Evolutionary conservation across 768 basidiomycete species (phyloP).

Genomic region (Auricularia auricula-judae): DNA sequence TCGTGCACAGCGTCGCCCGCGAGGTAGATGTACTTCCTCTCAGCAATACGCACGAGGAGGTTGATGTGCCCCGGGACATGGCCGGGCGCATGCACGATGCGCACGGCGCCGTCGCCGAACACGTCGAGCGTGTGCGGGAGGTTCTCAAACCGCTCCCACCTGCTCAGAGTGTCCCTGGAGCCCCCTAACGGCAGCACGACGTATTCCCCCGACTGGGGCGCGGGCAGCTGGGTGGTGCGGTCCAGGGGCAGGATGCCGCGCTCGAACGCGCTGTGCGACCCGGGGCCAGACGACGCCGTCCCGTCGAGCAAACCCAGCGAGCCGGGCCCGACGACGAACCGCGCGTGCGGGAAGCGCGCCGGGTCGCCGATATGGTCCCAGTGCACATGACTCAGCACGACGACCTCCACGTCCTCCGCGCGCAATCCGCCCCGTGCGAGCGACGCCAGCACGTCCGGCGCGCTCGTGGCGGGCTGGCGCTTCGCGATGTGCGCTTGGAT

Average conservation of each 20-base stretch:
- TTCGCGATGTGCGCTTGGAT: slow-evolving; percentile 20
- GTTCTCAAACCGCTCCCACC: slow-evolving; percentile 32
- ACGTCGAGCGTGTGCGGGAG: slow-evolving; percentile 41
- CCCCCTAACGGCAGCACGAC: slow-evolving; percentile 28
- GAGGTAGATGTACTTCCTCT: slow-evolving; percentile 46
- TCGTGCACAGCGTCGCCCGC: slow-evolving; percentile 49
- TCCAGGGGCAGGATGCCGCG: slow-evolving; percentile 21
- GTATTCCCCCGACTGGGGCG: slow-evolving; percentile 23
- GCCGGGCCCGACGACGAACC: slow-evolving; percentile 37
- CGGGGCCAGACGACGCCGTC: no score
- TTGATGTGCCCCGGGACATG: slow-evolving; percentile 48
- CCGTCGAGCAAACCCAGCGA: slow-evolving; percentile 22
- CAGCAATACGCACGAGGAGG: slow-evolving; percentile 38
- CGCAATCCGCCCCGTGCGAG: slow-evolving; percentile 37
- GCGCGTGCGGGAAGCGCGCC: slow-evolving; percentile 31
- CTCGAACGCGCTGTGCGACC: slow-evolving; percentile 20
- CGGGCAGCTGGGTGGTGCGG: slow-evolving; percentile 22
- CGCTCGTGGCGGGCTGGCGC: slow-evolving; percentile 14
- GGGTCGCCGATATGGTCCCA: slow-evolving; percentile 43
- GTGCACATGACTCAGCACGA: slow-evolving; percentile 43
- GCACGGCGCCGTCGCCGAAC: slow-evolving; percentile 47
- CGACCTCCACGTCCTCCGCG: slow-evolving; percentile 31
- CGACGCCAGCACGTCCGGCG: slow-evolving; percentile 30
- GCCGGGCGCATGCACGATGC: slow-evolving; percentile 46
- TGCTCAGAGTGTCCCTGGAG: slow-evolving; percentile 13